Evolutionary conservation across 2,329 filamentous ascomycete genomes (phyloP).

Genomic region (Fusarium sp.): DNA sequence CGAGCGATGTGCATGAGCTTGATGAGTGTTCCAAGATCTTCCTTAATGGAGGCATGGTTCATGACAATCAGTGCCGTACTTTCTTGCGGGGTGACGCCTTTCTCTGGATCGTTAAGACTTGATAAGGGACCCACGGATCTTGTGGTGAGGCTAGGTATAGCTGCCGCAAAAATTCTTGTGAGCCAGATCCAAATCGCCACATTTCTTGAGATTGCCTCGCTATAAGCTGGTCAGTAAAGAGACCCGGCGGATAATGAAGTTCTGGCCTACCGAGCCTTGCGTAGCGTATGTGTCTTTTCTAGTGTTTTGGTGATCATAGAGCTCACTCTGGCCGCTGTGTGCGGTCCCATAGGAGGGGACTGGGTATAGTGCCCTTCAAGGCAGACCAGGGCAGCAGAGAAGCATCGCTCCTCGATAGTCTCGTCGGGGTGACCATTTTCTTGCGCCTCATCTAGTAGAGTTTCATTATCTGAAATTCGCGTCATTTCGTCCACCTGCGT

Average conservation of each 20-base stretch:
- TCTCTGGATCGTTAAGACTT: slow-evolving; percentile 65
- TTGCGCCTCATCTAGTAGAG: slow-evolving; percentile 26
- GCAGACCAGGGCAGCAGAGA: slow-evolving; percentile 70
- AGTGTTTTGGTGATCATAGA: slow-evolving; percentile 70
- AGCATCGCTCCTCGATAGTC: slow-evolving; percentile 73
- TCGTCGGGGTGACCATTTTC: slow-evolving; percentile 50
- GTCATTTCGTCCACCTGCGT: slow-evolving; percentile 43
- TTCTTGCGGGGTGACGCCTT: slow-evolving; percentile 69
- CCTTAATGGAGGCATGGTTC: slow-evolving; percentile 70
- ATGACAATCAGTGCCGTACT: slow-evolving; percentile 72
- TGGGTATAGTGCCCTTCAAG: slow-evolving; percentile 72
- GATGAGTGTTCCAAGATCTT: slow-evolving; percentile 72
- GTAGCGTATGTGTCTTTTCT: slow-evolving; percentile 72
- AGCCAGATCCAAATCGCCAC: slow-evolving; percentile 75
- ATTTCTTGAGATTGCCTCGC: slow-evolving; percentile 71
- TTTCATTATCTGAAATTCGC: slow-evolving; percentile 43
- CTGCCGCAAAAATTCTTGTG: slow-evolving; percentile 70
- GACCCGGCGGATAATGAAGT: not conserved
- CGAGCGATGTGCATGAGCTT: slow-evolving; percentile 75
- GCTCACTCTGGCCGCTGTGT: slow-evolving; percentile 65
- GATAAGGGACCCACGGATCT: slow-evolving; percentile 69
- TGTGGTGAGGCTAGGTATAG: slow-evolving; percentile 70
- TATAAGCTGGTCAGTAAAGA: slow-evolving; percentile 47
- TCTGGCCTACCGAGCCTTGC: slow-evolving; percentile 66
- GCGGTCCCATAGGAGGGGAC: slow-evolving; percentile 67